Evolutionary conservation across 768 basidiomycete genomes (phyloP), one percentile per base, ranked within the genome.

Genomic region (Trametes maxima): DNA sequence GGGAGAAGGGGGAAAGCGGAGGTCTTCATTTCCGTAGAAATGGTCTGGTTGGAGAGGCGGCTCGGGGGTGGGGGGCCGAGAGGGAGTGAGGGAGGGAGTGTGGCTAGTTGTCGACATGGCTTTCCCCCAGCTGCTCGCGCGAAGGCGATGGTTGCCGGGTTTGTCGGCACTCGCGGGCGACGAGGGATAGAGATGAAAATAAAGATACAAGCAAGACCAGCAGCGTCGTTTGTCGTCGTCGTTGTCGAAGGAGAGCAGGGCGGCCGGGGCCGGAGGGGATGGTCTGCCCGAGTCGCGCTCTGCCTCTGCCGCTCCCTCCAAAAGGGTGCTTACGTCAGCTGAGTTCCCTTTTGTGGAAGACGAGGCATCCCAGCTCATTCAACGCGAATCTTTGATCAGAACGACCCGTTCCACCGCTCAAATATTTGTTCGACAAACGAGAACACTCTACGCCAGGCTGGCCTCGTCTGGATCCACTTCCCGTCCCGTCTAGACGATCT

Each of bases 41-140:
- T 93, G 92, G 75, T 94, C 89, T 36, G 92, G 92, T 67, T 92
- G 91, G 0, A 84, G 78, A 47, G 77, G 78, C 33, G 72, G 72
- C 5, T 67, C 62, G 14, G 73, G 73, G 0, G 73, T 69, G 1
- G 87, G 83, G 8, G 86, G 79, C 54, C 83, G 80, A 54, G 88
- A 85, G 73, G 80, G 79, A 24, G 77, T 71, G 43, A 75, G 70
- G 3, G 79, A 75, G 5, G 72, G 70, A 24, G 74, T 68, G 46
- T 62, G 62, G 57, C 68, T 72, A 21, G 65, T 35, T 22, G 67
- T 65, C 22, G 70, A 68, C 70, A 71, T 71, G 59, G 21, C 16
- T 22, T 44, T 12, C 17, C 43, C 19, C n/a, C 43, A 13, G 42
- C 4, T 16, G 42, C 22, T n/a, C 17, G 25, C 12, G 42, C 42